Evolutionary conservation across 768 basidiomycete genomes (phyloP).

Genomic region (Podaxis sp.): DNA sequence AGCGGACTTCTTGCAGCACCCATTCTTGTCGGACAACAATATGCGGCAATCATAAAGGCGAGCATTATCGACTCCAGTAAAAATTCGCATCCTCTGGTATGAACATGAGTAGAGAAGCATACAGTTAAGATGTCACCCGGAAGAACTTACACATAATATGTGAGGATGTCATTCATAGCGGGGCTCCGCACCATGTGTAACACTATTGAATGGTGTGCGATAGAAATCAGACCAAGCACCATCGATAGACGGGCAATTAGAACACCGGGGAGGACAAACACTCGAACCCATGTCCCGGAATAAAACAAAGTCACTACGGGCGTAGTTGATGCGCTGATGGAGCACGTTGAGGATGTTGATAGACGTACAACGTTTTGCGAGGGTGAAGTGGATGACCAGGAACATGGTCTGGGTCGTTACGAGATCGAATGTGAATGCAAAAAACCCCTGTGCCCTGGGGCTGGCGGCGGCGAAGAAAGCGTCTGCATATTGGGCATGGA

Average conservation of each 20-base stretch:
- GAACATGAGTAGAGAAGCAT: neutral
- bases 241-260: neutral
- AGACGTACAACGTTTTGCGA: slow-evolving; percentile 9
- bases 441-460: neutral
- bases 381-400: slow-evolving; percentile 2
- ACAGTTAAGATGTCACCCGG: neutral
- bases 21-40: neutral
- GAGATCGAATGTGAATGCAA: neutral
- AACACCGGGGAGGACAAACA: slow-evolving; percentile 1
- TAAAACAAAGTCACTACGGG: slow-evolving; percentile 1
- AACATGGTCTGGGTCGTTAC: neutral
- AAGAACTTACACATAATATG: neutral
- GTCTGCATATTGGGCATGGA: neutral
- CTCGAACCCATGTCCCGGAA: neutral
- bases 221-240: neutral
- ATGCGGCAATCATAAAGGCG: neutral
- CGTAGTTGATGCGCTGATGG: neutral
- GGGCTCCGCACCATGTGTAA: neutral
- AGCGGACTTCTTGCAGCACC: slow-evolving; percentile 1
- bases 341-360: neutral
- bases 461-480: neutral
- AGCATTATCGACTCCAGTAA: neutral
- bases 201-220: neutral
- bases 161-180: neutral
- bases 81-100: neutral